Percentiles rank a stretch among this genome's conserved stretches.
phyloP scores from a whole-genome alignment of 345 rosid species.

The Corymbia maculata region DNA sequence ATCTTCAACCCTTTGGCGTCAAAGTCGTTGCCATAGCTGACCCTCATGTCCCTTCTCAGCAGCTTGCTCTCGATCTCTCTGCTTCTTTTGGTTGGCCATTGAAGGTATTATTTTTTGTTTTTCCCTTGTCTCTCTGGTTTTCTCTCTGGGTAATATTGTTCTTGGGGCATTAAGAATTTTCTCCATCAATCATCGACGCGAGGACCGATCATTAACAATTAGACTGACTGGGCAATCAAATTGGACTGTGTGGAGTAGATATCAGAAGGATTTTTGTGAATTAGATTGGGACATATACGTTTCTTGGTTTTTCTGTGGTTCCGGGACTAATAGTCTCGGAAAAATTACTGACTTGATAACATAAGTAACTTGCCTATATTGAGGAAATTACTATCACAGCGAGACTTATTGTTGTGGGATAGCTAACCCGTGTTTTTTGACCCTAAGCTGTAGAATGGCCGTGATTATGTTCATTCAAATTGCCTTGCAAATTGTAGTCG shows the following conservation, averaged over 20 bases:
- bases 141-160: background rate
- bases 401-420: background rate
- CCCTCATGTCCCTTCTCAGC: slow-evolving; percentile 73
- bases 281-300: background rate
- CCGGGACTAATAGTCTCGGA: background rate
- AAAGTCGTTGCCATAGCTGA: slow-evolving; percentile 69
- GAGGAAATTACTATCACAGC: background rate
- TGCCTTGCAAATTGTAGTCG: background rate
- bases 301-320: background rate
- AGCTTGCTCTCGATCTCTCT: slow-evolving; percentile 46
- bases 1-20: slow-evolving; percentile 57
- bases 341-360: background rate
- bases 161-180: background rate
- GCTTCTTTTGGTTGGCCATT: slow-evolving; percentile 55
- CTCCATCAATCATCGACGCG: background rate
- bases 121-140: background rate
- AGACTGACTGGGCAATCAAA: background rate
- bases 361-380: background rate
- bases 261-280: background rate
- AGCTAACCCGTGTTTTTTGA: background rate
- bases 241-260: background rate
- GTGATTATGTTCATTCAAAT: background rate
- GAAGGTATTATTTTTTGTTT: slow-evolving; percentile 19
- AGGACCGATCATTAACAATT: background rate
- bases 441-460: background rate